Evolutionary conservation across 2,329 filamentous ascomycete species (phyloP), one percentile per base, ranked within the genome.

Genomic region (Aspergillus sclerotialis): DNA sequence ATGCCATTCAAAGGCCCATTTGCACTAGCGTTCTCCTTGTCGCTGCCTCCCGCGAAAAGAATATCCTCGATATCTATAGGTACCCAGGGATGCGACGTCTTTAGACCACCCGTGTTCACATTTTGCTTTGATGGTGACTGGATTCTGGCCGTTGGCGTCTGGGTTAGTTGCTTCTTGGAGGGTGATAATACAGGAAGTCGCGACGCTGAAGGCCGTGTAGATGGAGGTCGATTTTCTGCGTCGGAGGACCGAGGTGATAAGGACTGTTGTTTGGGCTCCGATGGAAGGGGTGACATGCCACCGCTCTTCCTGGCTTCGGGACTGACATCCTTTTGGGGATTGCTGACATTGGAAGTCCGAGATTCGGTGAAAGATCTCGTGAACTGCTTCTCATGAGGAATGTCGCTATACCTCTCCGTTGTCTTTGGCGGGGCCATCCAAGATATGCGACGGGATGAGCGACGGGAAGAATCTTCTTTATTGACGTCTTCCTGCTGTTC

Each of bases 141-240:
- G 3, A 64, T 64, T 8, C 62, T 62, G 4, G 60, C 56, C 11
- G 61, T 63, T 4, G 69, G 64, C 4, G 68, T 53, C 27, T 60
- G 58, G 9, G 51, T 52, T 3, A 52, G 55, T 12, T 64, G 60
- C 9, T 54, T 42, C 26, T 60, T 61, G 3, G 58, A 50, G 7
- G 59, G 53, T 13, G 52, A 60, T 26, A 49, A 40, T 28, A 52
- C 39, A 28, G 56, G 62, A 14, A 60, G 45, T 38, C 63, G 50
- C 42, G 64, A 69, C 33, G 66, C 68, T 3, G 72, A 67, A 2
- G 73, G 75, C 34, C 70, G 75, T 4, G 79, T 78, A 1, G 82
- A 84, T 0, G 84, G 84, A 1, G 83, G 83, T 30, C 76, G 78
- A 46, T 90, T 90, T 57, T 92, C 85, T 0, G 82, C 82, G 53